These are phyloP conservation scores for Lenwebbia sp. DNA, from an alignment of 345 rosid species.

Conservation along the genomic window DNA sequence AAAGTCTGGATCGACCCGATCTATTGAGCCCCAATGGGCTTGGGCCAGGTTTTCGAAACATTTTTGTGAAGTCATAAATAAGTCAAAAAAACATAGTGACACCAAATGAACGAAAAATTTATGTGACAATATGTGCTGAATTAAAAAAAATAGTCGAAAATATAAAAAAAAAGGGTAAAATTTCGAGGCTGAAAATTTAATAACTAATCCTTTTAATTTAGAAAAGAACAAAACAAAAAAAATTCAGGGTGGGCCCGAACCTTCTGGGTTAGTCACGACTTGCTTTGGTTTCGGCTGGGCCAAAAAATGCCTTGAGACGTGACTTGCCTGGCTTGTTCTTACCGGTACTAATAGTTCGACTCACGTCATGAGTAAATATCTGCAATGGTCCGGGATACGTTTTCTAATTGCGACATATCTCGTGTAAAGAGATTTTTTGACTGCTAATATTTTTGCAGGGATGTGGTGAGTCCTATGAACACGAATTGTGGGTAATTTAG, in stretches of 20 bases:
- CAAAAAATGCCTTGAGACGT: neutral
- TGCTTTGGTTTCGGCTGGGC: fast-evolving
- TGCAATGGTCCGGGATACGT: fast-evolving
- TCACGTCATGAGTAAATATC: too few relatives aligned
- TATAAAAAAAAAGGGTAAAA: neutral
- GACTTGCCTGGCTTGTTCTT: fast-evolving
- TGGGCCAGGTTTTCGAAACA: too few relatives aligned
- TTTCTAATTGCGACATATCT: fast-evolving
- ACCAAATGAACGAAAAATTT: neutral
- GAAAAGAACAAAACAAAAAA: neutral
- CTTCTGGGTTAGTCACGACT: fast-evolving
- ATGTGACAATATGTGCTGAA: neutral
- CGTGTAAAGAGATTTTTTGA: fast-evolving
- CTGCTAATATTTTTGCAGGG: fast-evolving
- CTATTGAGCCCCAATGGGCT: too few relatives aligned
- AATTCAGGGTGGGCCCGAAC: neutral
- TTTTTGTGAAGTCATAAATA: too few relatives aligned
- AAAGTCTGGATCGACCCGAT: too few relatives aligned
- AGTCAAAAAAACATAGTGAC: neutral
- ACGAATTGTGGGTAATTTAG: too few relatives aligned
- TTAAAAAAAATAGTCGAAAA: neutral
- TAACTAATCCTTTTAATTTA: neutral
- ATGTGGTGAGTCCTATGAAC: neutral
- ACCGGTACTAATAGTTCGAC: too few relatives aligned
- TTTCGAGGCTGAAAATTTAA: neutral